Evolutionary conservation across 441 rosid genomes (phyloP).

Genomic region (Mallotus repandus): DNA sequence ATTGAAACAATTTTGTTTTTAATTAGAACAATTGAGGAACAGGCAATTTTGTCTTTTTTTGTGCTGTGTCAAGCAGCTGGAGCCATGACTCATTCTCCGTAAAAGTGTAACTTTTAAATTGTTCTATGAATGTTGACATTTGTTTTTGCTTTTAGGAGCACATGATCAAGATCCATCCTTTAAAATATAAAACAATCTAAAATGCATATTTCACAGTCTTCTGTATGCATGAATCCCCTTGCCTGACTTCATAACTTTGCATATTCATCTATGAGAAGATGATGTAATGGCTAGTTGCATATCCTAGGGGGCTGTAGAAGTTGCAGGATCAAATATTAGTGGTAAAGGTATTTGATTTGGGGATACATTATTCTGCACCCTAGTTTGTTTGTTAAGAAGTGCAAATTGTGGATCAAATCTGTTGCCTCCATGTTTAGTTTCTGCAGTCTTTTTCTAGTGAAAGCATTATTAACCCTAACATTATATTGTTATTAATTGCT

Average conservation of each 20-base stretch:
- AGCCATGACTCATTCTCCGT: slow-evolving; percentile 1
- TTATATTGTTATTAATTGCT: slow-evolving; percentile 6
- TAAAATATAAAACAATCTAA: not conserved
- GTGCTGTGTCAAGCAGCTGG: not conserved
- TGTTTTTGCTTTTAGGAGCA: not conserved
- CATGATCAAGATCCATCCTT: not conserved
- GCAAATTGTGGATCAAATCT: not conserved
- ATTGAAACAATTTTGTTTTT: too few relatives aligned
- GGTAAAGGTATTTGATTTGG: not conserved
- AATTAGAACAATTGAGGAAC: not conserved
- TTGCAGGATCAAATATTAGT: not conserved
- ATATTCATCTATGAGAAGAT: slow-evolving; percentile 1
- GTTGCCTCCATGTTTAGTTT: not conserved
- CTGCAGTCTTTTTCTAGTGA: slow-evolving; percentile 6
- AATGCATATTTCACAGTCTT: not conserved
- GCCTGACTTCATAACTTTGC: not conserved
- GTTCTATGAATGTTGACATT: not conserved
- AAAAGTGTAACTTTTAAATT: slow-evolving; percentile 2
- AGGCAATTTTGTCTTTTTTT: not conserved
- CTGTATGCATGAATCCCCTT: not conserved
- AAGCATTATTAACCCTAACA: not conserved
- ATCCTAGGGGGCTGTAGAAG: not conserved
- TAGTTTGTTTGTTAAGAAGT: not conserved
- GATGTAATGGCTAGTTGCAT: not conserved
- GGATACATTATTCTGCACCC: not conserved